Evolutionary conservation across 805 yeast species (phyloP).

Genomic region (Candida ficus): DNA sequence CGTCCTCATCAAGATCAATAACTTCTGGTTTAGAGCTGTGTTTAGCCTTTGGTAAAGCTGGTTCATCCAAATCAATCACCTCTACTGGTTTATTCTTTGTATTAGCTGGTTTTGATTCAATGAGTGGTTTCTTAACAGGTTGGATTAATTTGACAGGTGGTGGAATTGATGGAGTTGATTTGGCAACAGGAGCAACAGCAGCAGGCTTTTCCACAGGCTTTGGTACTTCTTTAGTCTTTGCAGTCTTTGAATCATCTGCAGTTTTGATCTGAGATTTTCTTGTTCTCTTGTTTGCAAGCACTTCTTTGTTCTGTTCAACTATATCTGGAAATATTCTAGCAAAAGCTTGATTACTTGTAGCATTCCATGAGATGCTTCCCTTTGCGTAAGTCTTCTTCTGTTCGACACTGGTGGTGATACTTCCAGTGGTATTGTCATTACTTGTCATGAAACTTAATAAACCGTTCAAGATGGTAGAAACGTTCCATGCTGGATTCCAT

Average conservation of each 20-base stretch:
- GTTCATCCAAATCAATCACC: not conserved
- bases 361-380: constrained; percentile 37
- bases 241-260: not conserved
- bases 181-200: not conserved
- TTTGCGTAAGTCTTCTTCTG: constrained; percentile 51
- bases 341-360: constrained; percentile 33
- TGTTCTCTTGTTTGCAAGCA: not conserved
- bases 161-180: too few relatives aligned
- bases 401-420: constrained; percentile 51
- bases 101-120: too few relatives aligned
- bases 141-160: too few relatives aligned
- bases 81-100: not conserved
- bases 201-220: too few relatives aligned
- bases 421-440: constrained; percentile 77
- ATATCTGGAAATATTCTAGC: constrained; percentile 49
- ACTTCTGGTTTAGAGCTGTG: not conserved
- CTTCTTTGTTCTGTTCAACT: not conserved
- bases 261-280: constrained; percentile 3
- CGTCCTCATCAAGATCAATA: not conserved
- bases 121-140: too few relatives aligned
- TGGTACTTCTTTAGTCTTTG: not conserved
- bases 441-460: constrained; percentile 87
- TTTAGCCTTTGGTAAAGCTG: too few relatives aligned
- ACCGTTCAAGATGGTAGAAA: constrained; percentile 80
- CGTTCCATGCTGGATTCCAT: constrained; percentile 97